phyloP scores from a whole-genome alignment of 495 filamentous ascomycete species.

The Eremomyces bilateralis region DNA sequence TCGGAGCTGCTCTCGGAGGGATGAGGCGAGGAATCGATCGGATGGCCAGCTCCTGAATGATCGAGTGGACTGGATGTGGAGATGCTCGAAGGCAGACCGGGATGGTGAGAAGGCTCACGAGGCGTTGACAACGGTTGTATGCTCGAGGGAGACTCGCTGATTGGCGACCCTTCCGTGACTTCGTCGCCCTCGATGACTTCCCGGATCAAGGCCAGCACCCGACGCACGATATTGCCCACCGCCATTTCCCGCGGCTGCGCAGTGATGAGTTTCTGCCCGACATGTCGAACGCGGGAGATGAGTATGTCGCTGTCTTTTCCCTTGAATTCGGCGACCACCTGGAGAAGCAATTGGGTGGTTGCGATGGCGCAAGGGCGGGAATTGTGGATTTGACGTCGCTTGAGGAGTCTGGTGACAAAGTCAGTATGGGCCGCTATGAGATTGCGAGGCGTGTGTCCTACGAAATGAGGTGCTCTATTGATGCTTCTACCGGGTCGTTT shows the following conservation, averaged over 20 bases:
- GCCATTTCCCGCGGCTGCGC: constrained; percentile 78
- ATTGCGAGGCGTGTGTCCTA: no score
- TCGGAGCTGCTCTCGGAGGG: constrained; percentile 8
- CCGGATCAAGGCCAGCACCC: constrained; percentile 73
- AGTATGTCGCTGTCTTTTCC: constrained; percentile 46
- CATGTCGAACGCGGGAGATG: constrained; percentile 49
- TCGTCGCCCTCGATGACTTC: constrained; percentile 73
- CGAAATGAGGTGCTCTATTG: constrained; percentile 63
- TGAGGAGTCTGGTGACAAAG: constrained; percentile 41
- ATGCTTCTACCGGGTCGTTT: constrained; percentile 47
- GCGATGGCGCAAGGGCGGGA: constrained; percentile 75
- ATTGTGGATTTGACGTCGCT: constrained; percentile 69
- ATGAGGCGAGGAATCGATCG: constrained; percentile 12
- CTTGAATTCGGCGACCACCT: constrained; percentile 53
- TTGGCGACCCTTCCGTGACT: constrained; percentile 36
- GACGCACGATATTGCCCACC: constrained; percentile 80
- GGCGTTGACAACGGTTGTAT: constrained; percentile 2
- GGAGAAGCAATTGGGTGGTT: constrained; percentile 66
- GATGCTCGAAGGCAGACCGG: constrained; percentile 17
- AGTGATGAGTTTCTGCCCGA: constrained; percentile 49
- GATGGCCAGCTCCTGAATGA: constrained; percentile 16
- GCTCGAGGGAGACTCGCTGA: constrained; percentile 23
- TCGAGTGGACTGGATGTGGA: constrained; percentile 22
- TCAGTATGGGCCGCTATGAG: neutral
- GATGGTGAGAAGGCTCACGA: constrained; percentile 14